A percentile compares a stretch with the other conserved stretches of the same genome.
Evolutionary conservation across 2,329 filamentous ascomycete species (phyloP).

Genomic region (Aspergillus spinulosporus): DNA sequence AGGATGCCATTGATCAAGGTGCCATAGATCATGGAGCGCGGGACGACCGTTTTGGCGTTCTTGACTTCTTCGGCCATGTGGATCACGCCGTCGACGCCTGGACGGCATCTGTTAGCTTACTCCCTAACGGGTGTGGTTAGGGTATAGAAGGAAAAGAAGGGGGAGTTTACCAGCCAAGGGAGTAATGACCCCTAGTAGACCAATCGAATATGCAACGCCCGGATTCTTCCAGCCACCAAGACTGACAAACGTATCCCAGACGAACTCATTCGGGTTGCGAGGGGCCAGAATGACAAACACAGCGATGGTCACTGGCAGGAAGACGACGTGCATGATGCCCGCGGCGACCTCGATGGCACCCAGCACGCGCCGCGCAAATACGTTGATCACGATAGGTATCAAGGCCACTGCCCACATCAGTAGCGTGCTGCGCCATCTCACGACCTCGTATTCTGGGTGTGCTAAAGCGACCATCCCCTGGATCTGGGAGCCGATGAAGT

Average conservation of each 20-base stretch:
- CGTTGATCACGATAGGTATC: slow-evolving; percentile 54
- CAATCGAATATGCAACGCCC: slow-evolving; percentile 22
- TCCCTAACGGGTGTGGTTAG: neutral
- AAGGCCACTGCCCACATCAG: slow-evolving; percentile 51
- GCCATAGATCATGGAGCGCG: slow-evolving; percentile 47
- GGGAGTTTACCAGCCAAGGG: slow-evolving; percentile 17
- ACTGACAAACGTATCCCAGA: slow-evolving; percentile 28
- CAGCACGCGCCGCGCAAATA: slow-evolving; percentile 33
- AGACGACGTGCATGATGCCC: slow-evolving; percentile 27
- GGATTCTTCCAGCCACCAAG: slow-evolving; percentile 27
- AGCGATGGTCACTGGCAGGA: slow-evolving; percentile 25
- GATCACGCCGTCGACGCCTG: slow-evolving; percentile 28
- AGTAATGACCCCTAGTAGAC: slow-evolving; percentile 17
- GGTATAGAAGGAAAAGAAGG: neutral
- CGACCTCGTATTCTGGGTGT: slow-evolving; percentile 26
- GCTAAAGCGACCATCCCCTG: slow-evolving; percentile 37
- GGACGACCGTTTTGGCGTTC: slow-evolving; percentile 49
- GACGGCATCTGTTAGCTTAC: neutral
- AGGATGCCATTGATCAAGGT: slow-evolving; percentile 48
- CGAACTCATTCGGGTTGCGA: slow-evolving; percentile 23
- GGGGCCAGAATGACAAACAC: slow-evolving; percentile 24
- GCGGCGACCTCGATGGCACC: slow-evolving; percentile 16
- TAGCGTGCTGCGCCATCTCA: slow-evolving; percentile 46
- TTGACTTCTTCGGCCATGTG: slow-evolving; percentile 52
- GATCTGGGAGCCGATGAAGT: slow-evolving; percentile 36